Percentiles rank a stretch among this genome's conserved stretches.
phyloP scores from a whole-genome alignment of 139 green algal species.

The Chlamydomonas sp. region DNA sequence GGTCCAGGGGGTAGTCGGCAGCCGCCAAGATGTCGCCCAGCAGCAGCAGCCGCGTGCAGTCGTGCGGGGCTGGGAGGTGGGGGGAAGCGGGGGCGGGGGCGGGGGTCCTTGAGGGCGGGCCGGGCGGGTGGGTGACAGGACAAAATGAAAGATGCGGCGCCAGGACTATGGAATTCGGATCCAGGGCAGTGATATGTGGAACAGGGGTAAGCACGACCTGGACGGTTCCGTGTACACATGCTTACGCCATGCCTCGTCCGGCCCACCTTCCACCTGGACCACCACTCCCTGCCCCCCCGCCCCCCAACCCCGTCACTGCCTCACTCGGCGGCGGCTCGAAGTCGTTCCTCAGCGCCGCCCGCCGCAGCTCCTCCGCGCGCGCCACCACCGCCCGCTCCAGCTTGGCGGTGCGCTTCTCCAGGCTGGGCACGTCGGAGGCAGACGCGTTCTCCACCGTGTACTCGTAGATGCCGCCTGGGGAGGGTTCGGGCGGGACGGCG shows the following conservation, averaged over 20 bases:
- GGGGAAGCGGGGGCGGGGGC: background rate
- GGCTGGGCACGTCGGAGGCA: constrained; percentile 29
- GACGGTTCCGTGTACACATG: background rate
- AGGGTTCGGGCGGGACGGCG: background rate
- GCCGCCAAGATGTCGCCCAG: constrained; percentile 63
- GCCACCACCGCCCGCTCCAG: constrained; percentile 50
- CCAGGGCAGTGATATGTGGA: too few species aligned
- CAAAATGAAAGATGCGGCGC: background rate
- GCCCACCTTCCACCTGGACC: background rate
- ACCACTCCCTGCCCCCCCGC: background rate
- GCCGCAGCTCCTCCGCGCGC: constrained; percentile 47
- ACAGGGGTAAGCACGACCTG: background rate
- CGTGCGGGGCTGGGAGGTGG: background rate
- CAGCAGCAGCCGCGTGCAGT: constrained; percentile 55
- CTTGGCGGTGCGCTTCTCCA: constrained; percentile 50
- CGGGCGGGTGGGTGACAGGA: background rate
- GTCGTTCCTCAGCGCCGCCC: constrained; percentile 15
- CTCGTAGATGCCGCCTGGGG: constrained; percentile 65
- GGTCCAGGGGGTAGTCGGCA: constrained; percentile 59
- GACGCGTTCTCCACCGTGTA: constrained; percentile 64
- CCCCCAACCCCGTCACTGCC: background rate
- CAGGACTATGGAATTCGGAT: too few species aligned
- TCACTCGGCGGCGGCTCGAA: constrained; percentile 41
- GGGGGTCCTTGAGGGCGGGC: background rate
- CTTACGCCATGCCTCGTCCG: too few species aligned